Percentiles rank a stretch among this genome's conserved stretches.
phyloP scores from a whole-genome alignment of 129 eudicot genomes.

The Gnaphalium uliginosum region DNA sequence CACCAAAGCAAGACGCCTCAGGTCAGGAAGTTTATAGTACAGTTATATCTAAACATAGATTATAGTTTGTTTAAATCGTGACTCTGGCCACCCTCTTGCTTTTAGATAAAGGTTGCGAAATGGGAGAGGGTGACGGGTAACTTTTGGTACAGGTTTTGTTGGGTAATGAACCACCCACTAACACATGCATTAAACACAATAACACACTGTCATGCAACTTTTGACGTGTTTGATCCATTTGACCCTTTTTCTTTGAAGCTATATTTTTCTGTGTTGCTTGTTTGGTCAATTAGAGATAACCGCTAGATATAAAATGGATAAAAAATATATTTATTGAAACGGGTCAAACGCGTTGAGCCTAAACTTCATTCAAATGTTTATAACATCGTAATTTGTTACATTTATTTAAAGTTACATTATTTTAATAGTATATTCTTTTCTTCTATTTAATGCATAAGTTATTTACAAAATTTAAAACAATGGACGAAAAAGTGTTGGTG shows the following conservation, averaged over 20 bases:
- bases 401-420: neutral
- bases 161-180: neutral
- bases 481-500: neutral
- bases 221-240: neutral
- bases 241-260: neutral
- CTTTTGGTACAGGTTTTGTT: neutral
- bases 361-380: neutral
- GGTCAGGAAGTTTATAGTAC: constrained; percentile 38
- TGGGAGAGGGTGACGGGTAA: neutral
- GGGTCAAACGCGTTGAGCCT: neutral
- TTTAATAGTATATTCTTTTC: neutral
- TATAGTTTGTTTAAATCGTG: neutral
- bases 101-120: neutral
- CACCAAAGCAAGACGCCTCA: constrained; percentile 46
- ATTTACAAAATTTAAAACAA: neutral
- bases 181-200: too few species aligned
- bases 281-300: neutral
- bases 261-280: neutral
- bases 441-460: neutral
- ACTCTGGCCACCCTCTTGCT: neutral
- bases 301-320: neutral
- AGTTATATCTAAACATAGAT: constrained; percentile 1
- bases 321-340: neutral
- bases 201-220: too few species aligned
- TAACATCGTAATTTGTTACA: neutral